Evolutionary conservation across 1,284 basidiomycete species (phyloP), one percentile per base, ranked within the genome.

Genomic region (Taiwanofungus camphoratus): DNA sequence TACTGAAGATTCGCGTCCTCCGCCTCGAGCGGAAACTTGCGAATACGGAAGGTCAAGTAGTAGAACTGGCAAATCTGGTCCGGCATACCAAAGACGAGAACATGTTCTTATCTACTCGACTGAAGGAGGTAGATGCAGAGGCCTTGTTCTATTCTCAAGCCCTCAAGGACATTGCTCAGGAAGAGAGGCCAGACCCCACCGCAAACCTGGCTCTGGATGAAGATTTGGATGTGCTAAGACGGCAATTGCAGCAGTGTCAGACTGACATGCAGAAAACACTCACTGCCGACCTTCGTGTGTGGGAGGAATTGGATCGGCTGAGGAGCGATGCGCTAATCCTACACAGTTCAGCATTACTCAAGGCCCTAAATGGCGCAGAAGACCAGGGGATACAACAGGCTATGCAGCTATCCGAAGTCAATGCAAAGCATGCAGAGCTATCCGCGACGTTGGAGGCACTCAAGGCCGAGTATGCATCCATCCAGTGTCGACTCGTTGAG

Each of bases 11-110:
- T 19, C 72, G 68, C 9, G 63, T 67, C 15, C 59, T 69, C 24
- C 75, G 79, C 24, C 63, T 86, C 13, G 76, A 83, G 54, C 74
- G 84, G 48, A 84, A 81, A 55, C 64, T 84, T 5, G 77, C 74
- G 24, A 83, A 83, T 53, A 68, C 81, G 7, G 80, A 86, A 44
- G 74, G 63, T 12, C 82, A 87, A 56, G 80, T 84, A 11, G 58
- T 67, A 11, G 82, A 86, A 50, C 65, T 88, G 9, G 78, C 76
- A 1, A 62, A 74, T 45, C 68, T 87, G 23, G 69, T 84, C 52
- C 77, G 80, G 22, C 73, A 77, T 23, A 65, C 65, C 18, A 72
- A 73, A 32, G 74, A 79, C 11, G 68, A 77, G 39, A 82, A 74
- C 45, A 46, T 45, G 5, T 53, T 74, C n/a, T 63, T 85, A 18